Conservation (phyloP, 1,284 basidiomycete genomes). For the Xanthoconium separans region DNA sequence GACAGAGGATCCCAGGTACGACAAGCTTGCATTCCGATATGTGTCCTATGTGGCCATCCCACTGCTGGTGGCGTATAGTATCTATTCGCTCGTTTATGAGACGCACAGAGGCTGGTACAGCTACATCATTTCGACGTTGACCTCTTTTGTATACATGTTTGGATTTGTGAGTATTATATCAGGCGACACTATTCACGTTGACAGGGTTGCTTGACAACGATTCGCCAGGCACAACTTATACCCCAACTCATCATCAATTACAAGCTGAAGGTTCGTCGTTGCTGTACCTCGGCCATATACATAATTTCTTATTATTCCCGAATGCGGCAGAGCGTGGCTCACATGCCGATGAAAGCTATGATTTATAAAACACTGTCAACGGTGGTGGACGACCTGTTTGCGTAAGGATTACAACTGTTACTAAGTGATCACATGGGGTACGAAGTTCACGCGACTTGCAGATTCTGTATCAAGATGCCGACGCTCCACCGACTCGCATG, state of each 20-base stretch:
- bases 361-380: constrained; percentile 91
- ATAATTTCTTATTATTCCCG: constrained; percentile 17
- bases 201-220: constrained; percentile 17
- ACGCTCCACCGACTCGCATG: constrained; percentile 87
- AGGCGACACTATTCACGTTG: constrained; percentile 3
- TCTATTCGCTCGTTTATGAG: constrained; percentile 88
- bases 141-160: constrained; percentile 93
- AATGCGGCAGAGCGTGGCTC: constrained; percentile 71
- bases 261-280: constrained; percentile 76
- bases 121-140: constrained; percentile 86
- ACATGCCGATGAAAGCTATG: constrained; percentile 97
- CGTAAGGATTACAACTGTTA: constrained; percentile 48
- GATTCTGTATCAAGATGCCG: constrained; percentile 96
- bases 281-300: constrained; percentile 12
- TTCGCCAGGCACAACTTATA: constrained; percentile 75
- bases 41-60: constrained; percentile 89
- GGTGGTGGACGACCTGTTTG: constrained; percentile 92
- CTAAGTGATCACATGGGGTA: constrained; percentile 17
- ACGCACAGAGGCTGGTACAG: constrained; percentile 94
- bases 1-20: constrained; percentile 52
- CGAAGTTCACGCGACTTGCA: constrained; percentile 32
- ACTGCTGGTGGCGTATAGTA: constrained; percentile 79
- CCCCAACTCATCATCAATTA: constrained; percentile 96
- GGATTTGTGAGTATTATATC: constrained; percentile 74
- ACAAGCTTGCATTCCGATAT: constrained; percentile 86